Evolutionary conservation across 169 alveolate species (phyloP), one percentile per base, ranked within the genome.

Genomic region (Plasmodium gallinaceum): DNA sequence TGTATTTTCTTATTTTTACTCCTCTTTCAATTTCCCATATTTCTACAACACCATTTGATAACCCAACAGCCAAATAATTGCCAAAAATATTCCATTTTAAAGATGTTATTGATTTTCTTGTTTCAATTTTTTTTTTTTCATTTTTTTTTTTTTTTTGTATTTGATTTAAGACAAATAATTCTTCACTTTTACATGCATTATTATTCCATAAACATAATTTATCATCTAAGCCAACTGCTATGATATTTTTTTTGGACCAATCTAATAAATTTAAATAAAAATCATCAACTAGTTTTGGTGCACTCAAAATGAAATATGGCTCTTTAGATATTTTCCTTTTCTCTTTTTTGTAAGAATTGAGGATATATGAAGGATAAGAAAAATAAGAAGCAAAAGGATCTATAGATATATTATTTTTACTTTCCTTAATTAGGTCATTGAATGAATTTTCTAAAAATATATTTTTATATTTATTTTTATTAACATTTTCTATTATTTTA

Each of bases 11-110:
- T 5, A 92, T 80, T 61, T 83, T 92, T 57, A 75, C 61, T 26
- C 88, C 74, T 57, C 64, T 92, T 20, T 69, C 85, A n/a, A 92
- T 65, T 70, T 92, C 95, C 96, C 96, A 96, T 43, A 97, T 91
- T 91, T 94, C 95, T 2, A 96, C 95, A 20, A 95, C 94, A 22
- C 98, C 98, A 1, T 94, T 93, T 74, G 96, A 94, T 48, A 98
- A 92, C 14, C 98, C 98, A 37, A 96, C 96, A 12, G 98, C 96
- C 69, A 97, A 93, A 62, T 88, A 94, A 57, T 88, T 92, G 7
- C 98, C 98, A 90, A 93, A 91, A 42, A 93, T 95, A 51, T 93
- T 91, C 98, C 98, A 97, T 46, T 96, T 90, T 32, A 97, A 95
- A 39, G 98, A 95, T 12, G 98, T 93, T 54, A 96, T 96, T 5